Conservation (phyloP, 78 protist genomes). For the Dictyostelium firmibasis region DNA sequence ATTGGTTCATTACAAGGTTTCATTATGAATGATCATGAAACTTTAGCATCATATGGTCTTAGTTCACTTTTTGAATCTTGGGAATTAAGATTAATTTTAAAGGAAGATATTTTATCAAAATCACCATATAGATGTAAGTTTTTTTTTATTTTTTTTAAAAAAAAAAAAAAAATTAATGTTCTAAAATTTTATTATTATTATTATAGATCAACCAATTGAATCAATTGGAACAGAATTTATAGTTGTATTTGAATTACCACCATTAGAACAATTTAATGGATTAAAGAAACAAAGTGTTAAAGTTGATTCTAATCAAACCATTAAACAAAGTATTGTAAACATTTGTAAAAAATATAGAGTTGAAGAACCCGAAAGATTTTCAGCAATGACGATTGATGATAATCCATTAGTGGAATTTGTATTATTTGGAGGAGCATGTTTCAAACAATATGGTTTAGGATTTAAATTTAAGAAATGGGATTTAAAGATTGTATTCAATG, state of each 20-base stretch:
- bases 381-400: conserved; percentile 73
- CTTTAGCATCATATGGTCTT: conserved; percentile 55
- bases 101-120: conserved; percentile 63
- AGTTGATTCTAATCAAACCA: conserved; percentile 43
- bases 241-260: conserved; percentile 78
- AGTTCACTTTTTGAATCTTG: conserved; percentile 59
- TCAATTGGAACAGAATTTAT: conserved; percentile 69
- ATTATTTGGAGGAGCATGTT: conserved; percentile 68
- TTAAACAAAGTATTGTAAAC: conserved; percentile 36
- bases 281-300: conserved; percentile 72
- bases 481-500: conserved; percentile 65
- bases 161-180: too few species aligned
- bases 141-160: background rate
- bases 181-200: too few species aligned
- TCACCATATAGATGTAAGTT: conserved; percentile 55
- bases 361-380: conserved; percentile 64
- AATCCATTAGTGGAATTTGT: conserved; percentile 76
- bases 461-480: conserved; percentile 74
- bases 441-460: conserved; percentile 64
- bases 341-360: conserved; percentile 66
- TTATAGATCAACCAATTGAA: conserved; percentile 46
- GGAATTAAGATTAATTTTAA: conserved; percentile 49
- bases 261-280: conserved; percentile 73
- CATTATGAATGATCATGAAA: conserved; percentile 60
- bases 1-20: conserved; percentile 69